Evolutionary conservation across 2,329 filamentous ascomycete genomes (phyloP).

Genomic region (Paramyrothecium roridum): DNA sequence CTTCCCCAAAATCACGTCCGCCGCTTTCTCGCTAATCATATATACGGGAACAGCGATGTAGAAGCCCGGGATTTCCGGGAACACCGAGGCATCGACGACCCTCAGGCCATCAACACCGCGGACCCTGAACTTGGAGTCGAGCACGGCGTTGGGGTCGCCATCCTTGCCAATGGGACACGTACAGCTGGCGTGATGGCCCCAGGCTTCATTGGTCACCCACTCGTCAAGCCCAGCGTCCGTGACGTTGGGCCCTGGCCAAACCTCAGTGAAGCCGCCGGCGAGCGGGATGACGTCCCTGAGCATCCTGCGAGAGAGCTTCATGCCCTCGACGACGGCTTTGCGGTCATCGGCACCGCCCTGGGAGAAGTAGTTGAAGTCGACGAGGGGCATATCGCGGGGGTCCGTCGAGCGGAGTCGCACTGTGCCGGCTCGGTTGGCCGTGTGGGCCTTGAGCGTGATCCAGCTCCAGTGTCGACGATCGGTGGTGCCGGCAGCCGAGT

Average conservation of each 20-base stretch:
- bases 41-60: slow-evolving; percentile 50
- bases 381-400: slow-evolving; percentile 58
- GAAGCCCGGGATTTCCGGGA: slow-evolving; percentile 46
- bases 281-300: not conserved
- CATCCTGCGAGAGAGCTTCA: not conserved
- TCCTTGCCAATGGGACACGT: slow-evolving; percentile 49
- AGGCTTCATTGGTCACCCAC: slow-evolving; percentile 47
- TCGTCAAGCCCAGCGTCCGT: too few relatives aligned
- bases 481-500: slow-evolving; percentile 38
- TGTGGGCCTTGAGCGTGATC: slow-evolving; percentile 43
- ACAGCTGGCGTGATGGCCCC: slow-evolving; percentile 56
- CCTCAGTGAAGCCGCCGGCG: not conserved
- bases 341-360: not conserved
- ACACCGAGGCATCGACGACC: slow-evolving; percentile 57
- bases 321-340: not conserved
- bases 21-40: slow-evolving; percentile 60
- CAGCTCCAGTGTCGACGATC: slow-evolving; percentile 38
- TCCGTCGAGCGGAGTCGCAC: slow-evolving; percentile 57
- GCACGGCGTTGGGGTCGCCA: not conserved
- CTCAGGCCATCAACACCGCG: slow-evolving; percentile 48
- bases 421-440: slow-evolving; percentile 56
- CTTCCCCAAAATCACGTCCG: slow-evolving; percentile 54
- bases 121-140: slow-evolving; percentile 41
- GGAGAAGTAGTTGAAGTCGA: slow-evolving; percentile 58
- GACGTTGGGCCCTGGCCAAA: too few relatives aligned